phyloP scores from a whole-genome alignment of 805 yeast genomes.

The Sugiyamaella chiloensis region DNA sequence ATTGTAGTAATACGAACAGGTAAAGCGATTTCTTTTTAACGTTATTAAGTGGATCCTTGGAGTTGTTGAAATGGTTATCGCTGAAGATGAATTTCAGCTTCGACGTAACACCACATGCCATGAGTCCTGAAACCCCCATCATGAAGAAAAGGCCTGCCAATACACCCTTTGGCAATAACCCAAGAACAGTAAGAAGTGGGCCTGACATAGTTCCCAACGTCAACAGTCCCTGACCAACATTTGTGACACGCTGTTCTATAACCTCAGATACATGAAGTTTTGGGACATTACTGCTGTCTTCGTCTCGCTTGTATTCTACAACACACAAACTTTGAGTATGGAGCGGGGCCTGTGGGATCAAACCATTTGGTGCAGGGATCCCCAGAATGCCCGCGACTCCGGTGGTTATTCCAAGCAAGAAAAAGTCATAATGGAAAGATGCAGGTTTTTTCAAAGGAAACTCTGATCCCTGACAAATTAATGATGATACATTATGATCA shows the following conservation, averaged over 20 bases:
- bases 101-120: conserved; percentile 60
- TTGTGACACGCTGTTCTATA: conserved; percentile 87
- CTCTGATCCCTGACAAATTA: conserved; percentile 84
- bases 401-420: conserved; percentile 79
- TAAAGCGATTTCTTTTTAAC: conserved; percentile 41
- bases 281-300: neutral
- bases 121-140: conserved; percentile 83
- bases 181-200: conserved; percentile 77
- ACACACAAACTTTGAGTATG: conserved; percentile 79
- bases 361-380: conserved; percentile 93
- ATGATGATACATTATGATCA: conserved; percentile 91
- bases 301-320: conserved; percentile 35
- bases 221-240: conserved; percentile 78
- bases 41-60: conserved; percentile 33
- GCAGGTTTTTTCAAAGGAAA: conserved; percentile 84
- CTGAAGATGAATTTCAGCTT: conserved; percentile 61
- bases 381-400: conserved; percentile 86
- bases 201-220: conserved; percentile 86
- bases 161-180: conserved; percentile 87
- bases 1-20: conserved; percentile 54
- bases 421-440: conserved; percentile 89
- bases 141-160: conserved; percentile 88
- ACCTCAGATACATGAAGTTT: conserved; percentile 45
- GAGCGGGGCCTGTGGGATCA: conserved; percentile 95
- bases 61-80: conserved; percentile 47